Evolutionary conservation across 257 asterid genomes (phyloP), one percentile per base, ranked within the genome.

Genomic region (Solanum chaucha): DNA sequence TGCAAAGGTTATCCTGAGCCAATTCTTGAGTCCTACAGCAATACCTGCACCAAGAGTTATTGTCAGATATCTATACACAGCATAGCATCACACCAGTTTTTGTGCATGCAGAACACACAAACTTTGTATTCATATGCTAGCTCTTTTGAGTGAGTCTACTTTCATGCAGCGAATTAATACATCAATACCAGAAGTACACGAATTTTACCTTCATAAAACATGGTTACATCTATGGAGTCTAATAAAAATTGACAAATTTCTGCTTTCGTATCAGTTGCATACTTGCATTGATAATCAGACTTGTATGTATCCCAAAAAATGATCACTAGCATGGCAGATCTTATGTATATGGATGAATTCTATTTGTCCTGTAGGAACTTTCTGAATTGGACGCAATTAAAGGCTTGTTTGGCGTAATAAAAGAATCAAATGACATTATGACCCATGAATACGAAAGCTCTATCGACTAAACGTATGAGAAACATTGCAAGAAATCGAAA

Each of bases 1-100:
- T 10, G 97, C 96, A 44, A 92, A 96, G 48, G 98, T 90, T 72
- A 96, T 35, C 10, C 99, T 93, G 19, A 96, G 89, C 97, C 97
- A 96, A 88, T 96, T 92, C 93, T 94, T 93, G 83, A 92, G 89
- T 64, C 99, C 98, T 28, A 96, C 92, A 67, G 93, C 92, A 46
- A 89, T 14, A 84, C 99, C 99, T 96, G 91, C 91, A 85, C 14
- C n/a, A 41, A 46, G 36, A 12, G 13, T 26, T 38, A 61, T 15
- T 81, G 22, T 86, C 40, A 86, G 35, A 85, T 38, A 44, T 58
- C 22, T 32, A 15, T 19, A 44, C 65, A 28, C 2, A 46, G 30
- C 84, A 78, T 8, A 44, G 84, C 64, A 78, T 44, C n/a, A 20
- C 17, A 26, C 36, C 13, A 41, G 0, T 24, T 77, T 11, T 41